phyloP scores from a whole-genome alignment of 176 grass and related monocot genomes.

The Tuctoria greenei region DNA sequence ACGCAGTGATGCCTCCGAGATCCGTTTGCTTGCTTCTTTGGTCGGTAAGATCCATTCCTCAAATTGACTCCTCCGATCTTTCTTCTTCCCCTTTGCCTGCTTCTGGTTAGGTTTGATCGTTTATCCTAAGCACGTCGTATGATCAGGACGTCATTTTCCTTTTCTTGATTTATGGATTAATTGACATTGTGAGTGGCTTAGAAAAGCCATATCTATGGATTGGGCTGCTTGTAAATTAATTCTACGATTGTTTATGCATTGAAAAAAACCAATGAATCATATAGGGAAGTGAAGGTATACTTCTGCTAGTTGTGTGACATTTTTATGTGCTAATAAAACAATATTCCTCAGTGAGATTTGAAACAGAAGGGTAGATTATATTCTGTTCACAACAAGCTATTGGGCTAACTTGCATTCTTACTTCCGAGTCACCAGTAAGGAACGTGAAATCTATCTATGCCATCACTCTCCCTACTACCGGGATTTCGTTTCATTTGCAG shows the following conservation, averaged over 20 bases:
- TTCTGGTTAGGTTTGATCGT: neutral
- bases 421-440: neutral
- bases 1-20: conserved; percentile 38
- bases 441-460: neutral
- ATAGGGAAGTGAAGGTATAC: neutral
- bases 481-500: neutral
- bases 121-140: neutral
- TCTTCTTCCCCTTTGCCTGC: neutral
- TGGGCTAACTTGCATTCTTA: neutral
- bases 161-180: neutral
- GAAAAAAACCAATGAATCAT: neutral
- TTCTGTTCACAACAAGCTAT: neutral
- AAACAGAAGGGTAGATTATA: neutral
- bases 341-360: neutral
- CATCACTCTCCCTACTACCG: neutral
- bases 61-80: neutral
- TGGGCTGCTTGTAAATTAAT: neutral
- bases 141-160: neutral
- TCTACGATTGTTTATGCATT: neutral
- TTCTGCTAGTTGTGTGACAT: neutral
- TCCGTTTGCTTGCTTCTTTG: neutral
- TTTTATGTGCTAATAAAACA: neutral
- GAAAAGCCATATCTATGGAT: neutral
- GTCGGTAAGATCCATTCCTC: conserved; percentile 6
- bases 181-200: neutral